A percentile compares a stretch with the other conserved stretches of the same genome.
Conservation (phyloP, 2,329 filamentous ascomycete genomes). For the Calonectria ilicicola region DNA sequence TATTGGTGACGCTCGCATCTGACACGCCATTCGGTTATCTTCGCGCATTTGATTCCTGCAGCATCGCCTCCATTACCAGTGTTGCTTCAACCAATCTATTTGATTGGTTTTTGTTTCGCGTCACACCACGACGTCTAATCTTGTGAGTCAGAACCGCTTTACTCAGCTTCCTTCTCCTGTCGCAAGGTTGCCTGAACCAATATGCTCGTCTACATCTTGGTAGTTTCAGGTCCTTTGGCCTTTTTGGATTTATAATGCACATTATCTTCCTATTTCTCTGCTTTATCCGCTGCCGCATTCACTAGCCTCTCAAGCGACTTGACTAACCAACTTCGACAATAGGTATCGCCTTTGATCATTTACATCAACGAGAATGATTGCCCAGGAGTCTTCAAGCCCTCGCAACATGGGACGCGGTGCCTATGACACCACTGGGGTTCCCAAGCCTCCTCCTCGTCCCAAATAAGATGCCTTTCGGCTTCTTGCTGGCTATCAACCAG, state of each 20-base stretch:
- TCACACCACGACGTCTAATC: conserved; percentile 45
- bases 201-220: not conserved
- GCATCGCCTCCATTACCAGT: conserved; percentile 27
- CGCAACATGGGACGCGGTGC: conserved; percentile 64
- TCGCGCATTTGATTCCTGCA: conserved; percentile 35
- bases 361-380: conserved; percentile 51
- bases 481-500: conserved; percentile 33
- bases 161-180: conserved; percentile 26
- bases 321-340: conserved; percentile 26
- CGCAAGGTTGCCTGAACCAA: conserved; percentile 20
- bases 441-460: conserved; percentile 59
- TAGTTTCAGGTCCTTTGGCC: not conserved
- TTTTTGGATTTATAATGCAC: conserved; percentile 20
- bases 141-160: conserved; percentile 52
- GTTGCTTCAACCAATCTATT: conserved; percentile 34
- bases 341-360: conserved; percentile 26
- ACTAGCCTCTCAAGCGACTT: not conserved
- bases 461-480: conserved; percentile 46
- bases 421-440: conserved; percentile 64
- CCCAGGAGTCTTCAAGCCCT: conserved; percentile 46
- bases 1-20: conserved; percentile 51
- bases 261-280: no score
- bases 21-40: conserved; percentile 48
- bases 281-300: not conserved
- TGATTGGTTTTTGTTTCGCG: conserved; percentile 32